Evolutionary conservation across 805 yeast genomes (phyloP).

Genomic region (Candida germanica): DNA sequence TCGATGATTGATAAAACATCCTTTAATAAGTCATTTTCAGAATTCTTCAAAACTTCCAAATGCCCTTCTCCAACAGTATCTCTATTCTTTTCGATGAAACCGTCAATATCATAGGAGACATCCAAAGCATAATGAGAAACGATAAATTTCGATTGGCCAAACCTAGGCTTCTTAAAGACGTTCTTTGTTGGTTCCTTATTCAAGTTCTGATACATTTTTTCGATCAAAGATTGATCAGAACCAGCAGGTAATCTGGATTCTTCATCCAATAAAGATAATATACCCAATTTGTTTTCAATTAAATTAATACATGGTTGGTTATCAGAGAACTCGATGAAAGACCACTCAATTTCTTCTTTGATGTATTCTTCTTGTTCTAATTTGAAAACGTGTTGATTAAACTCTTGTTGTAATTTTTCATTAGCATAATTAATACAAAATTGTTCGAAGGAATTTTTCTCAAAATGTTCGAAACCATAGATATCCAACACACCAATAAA

Average conservation of each 20-base stretch:
- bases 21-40: conserved; percentile 63
- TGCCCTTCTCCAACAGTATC: conserved; percentile 98
- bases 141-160: conserved; percentile 87
- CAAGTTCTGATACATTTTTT: conserved; percentile 82
- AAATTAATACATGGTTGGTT: conserved; percentile 95
- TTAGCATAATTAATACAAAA: conserved; percentile 96
- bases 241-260: conserved; percentile 95
- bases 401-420: conserved; percentile 95
- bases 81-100: conserved; percentile 94
- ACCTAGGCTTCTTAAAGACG: conserved; percentile 88
- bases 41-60: conserved; percentile 71
- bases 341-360: conserved; percentile 92
- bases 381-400: conserved; percentile 95
- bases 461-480: conserved; percentile 96
- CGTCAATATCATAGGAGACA: conserved; percentile 87
- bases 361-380: conserved; percentile 95
- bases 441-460: conserved; percentile 91
- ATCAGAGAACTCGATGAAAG: conserved; percentile 91
- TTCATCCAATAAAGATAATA: conserved; percentile 85
- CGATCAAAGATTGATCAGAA: conserved; percentile 86
- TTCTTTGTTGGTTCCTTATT: conserved; percentile 71
- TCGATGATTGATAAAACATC: conserved; percentile 67
- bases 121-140: conserved; percentile 94
- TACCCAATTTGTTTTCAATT: conserved; percentile 86
- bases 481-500: conserved; percentile 97